These are phyloP conservation scores for Jaltomata sinuosa DNA, from an alignment of 257 asterid species.

Conservation along the genomic window DNA sequence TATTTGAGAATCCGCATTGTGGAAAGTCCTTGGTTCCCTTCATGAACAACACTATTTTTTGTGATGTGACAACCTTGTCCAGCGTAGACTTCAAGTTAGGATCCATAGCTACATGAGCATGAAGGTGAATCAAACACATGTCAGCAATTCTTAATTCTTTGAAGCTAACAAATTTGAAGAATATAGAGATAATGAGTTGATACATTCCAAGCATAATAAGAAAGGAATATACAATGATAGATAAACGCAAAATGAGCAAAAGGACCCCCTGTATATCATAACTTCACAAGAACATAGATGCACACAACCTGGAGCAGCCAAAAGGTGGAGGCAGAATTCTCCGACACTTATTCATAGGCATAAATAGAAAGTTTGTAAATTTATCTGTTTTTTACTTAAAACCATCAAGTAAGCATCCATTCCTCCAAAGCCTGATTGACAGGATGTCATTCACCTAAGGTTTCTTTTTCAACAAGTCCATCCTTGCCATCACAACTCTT, in stretches of 20 bases:
- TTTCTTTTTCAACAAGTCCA: background rate
- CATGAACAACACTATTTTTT: slow-evolving; percentile 74
- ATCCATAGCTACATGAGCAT: slow-evolving; percentile 43
- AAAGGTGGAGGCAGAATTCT: background rate
- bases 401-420: background rate
- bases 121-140: background rate
- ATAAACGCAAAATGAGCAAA: background rate
- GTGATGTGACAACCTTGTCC: slow-evolving; percentile 76
- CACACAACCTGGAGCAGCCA: background rate
- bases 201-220: background rate
- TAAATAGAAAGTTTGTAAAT: background rate
- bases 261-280: background rate
- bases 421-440: background rate
- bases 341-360: background rate
- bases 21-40: slow-evolving; percentile 93
- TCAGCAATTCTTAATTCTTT: background rate
- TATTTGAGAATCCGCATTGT: slow-evolving; percentile 83
- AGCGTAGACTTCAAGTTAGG: slow-evolving; percentile 63
- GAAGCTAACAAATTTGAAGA: background rate
- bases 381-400: background rate
- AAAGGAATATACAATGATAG: background rate
- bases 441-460: background rate
- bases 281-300: background rate
- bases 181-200: background rate
- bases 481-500: background rate